Base-by-base conservation (phyloP, 176 grass and related monocot genomes). In the Triticum dicoccoides region DNA sequence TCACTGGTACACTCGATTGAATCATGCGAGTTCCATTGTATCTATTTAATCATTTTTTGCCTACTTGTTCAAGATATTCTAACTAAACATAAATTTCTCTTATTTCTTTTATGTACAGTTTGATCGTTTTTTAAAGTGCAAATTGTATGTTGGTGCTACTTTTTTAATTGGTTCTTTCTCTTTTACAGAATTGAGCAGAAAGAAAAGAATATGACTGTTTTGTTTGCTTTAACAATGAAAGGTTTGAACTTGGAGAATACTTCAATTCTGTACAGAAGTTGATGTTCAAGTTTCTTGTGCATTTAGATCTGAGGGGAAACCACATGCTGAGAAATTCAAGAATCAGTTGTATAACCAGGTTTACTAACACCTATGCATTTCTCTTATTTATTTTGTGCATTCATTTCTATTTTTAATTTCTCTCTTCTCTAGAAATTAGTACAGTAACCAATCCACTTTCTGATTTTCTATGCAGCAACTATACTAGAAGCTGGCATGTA, bases 321-420 rank as follows among this genome's bases (percentile, higher is more conserved):
- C 75, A 65, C 82, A 92, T 86, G 93, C 93, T 81, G 96, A 95
- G 84, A 98, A 95, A 79, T 95, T 95, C 88, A 92, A 88, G 86
- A 94, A 94, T 62, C 93, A 94, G 81, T 69, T 94, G 63, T 87
- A 80, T 80, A 95, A 98, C 94, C 90, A 98, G 96, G 93, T 98
- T 74, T 77, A 69, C 49, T 77, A 83, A 84, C 59, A 61, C 37
- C 8, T 76, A 38, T 49, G 44, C 64, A 32, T 34, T 32, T 78
- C 34, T 74, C 80, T 63, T 41, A 47, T 62, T 70, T 21, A 18
- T 54, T 80, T 32, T 71, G 29, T 72, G 35, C 77, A 11, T 52
- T 71, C 39, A 8, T 47, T 52, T 6, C 49, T 83, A 37, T 25
- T 41, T 59, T 58, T 59, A 12, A 54, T 52, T 17, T 23, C n/a